Evolutionary conservation across 2,329 filamentous ascomycete genomes (phyloP), one percentile per base, ranked within the genome.

Genomic region (Diaporthe sp.): DNA sequence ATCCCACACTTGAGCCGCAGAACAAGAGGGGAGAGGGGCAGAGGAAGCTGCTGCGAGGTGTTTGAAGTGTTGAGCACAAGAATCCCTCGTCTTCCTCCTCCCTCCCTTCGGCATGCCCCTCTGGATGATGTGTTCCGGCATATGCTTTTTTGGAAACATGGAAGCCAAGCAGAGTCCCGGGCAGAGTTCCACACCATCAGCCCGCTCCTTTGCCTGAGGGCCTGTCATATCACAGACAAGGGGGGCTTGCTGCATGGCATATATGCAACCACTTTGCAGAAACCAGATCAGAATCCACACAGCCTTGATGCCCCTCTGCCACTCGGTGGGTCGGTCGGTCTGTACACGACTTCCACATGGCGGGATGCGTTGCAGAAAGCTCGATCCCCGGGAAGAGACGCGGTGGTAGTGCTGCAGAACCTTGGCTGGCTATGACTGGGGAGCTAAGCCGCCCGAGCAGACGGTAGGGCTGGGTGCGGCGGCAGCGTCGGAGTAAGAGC

Each of bases 261-360:
- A 61, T 50, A 64, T 72, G 70, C 70, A 54, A 54, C 70, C 70
- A 72, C 69, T 72, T 33, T 72, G 57, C 69, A 72, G 69, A 72
- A 72, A 54, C 69, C 50, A 72, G 70, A 64, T 54, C 57, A 54
- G 50, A 64, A 22, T 45, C 70, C 70, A 64, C 70, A 55, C 67
- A 25, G 35, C 47, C 55, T 52, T 22, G 30, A 35, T 15, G 30
- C 17, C 30, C 57, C 13, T 42, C 68, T 47, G 52, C 28, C 40
- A 22, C 15, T 30, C 47, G 15, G 22, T 28, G 33, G 13, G 55
- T 19, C 33, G 8, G 28, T 55, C 38, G 9, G 25, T 33, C 55
- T 60, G 30, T 52, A 25, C 40, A 28, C 30, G n/a, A 10, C 12
- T 54, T 15, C 19, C 10, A 25, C 17, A 40, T 30, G 33, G 33